phyloP scores from a whole-genome alignment of 306 rosid species.

The Cicer chorassanicum region DNA sequence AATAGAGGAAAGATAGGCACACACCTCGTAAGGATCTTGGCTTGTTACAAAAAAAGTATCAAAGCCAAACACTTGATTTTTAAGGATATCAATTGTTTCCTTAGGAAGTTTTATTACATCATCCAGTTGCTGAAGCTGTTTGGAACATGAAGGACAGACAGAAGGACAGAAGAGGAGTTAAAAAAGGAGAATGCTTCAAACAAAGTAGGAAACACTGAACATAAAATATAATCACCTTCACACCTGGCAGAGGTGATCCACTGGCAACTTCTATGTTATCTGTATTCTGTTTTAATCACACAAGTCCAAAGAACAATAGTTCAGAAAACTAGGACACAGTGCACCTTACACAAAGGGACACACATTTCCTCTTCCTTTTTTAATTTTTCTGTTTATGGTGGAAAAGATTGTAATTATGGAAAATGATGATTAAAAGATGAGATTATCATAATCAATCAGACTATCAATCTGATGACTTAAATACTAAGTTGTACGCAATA shows the following conservation, averaged over 20 bases:
- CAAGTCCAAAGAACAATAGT: slow-evolving; percentile 46
- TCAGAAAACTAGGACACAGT: slow-evolving; percentile 24
- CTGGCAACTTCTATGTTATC: slow-evolving; percentile 76
- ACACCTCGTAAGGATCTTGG: slow-evolving; percentile 97
- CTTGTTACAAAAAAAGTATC: slow-evolving; percentile 90
- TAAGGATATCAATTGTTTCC: slow-evolving; percentile 81
- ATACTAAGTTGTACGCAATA: slow-evolving; percentile 28
- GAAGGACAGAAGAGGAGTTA: slow-evolving; percentile 40
- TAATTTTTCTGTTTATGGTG: background rate
- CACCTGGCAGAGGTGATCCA: slow-evolving; percentile 99
- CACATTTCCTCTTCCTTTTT: background rate
- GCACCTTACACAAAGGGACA: slow-evolving; percentile 36
- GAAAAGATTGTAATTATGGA: slow-evolving; percentile 14
- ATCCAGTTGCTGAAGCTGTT: slow-evolving; percentile 82
- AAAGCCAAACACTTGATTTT: slow-evolving; percentile 90
- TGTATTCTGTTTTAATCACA: slow-evolving; percentile 61
- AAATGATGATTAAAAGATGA: background rate
- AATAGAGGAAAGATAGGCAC: slow-evolving; percentile 37
- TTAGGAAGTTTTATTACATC: slow-evolving; percentile 76
- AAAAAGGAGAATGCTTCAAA: slow-evolving; percentile 41
- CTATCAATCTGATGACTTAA: slow-evolving; percentile 1
- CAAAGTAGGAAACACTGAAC: slow-evolving; percentile 37
- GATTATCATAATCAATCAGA: background rate
- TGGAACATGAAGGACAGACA: slow-evolving; percentile 41
- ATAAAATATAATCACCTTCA: slow-evolving; percentile 77